Base-by-base conservation (phyloP, 2,329 filamentous ascomycete genomes). In the Colletotrichum orbiculare region DNA sequence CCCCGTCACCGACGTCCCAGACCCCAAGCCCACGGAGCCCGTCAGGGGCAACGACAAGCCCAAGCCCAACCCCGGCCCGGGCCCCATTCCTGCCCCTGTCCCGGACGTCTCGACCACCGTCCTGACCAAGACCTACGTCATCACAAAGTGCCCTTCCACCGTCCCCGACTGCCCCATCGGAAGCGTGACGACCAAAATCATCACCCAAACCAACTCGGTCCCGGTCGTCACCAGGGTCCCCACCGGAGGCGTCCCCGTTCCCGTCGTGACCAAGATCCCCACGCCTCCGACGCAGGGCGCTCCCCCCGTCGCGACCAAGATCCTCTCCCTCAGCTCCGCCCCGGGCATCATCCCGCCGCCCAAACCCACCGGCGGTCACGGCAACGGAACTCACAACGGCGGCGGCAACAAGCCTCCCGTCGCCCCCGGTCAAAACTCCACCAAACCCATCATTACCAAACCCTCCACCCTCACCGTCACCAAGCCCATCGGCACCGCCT, bases 101-200 rank as follows among this genome's bases (percentile, higher is more conserved):
- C 12, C 38, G 39, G 52, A 17, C 12, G 39, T 58, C 70, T 43
- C 13, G 34, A 79, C 77, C 39, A 78, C 76, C 64, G 78, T 77
- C 17, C 72, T 81, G 54, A 81, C 77, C 17, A 69, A 69, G 12
- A 71, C 86, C 68, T 80, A 85, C 67, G 88, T 85, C 69, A 79
- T 87, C 75, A 87, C 83, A 71, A 83, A 82, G 50, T 88, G 86
- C 74, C 82, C 80, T 43, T 76, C 84, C n/a, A 71, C 72, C 11
- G 75, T 81, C 2, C 72, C 70, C 43, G 70, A 78, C 73, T 81
- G 79, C 70, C 78, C 79, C 15, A 72, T 67, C 7, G 71, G 71
- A 39, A 70, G 73, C 41, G 73, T 79, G 38, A 78, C 76, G n/a
- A 82, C 81, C 3, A 74, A 80, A 68, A 74, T 73, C 2, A 74